Conservation (phyloP, 352 stramenopile species). For the Phytophthora pistaciae region DNA sequence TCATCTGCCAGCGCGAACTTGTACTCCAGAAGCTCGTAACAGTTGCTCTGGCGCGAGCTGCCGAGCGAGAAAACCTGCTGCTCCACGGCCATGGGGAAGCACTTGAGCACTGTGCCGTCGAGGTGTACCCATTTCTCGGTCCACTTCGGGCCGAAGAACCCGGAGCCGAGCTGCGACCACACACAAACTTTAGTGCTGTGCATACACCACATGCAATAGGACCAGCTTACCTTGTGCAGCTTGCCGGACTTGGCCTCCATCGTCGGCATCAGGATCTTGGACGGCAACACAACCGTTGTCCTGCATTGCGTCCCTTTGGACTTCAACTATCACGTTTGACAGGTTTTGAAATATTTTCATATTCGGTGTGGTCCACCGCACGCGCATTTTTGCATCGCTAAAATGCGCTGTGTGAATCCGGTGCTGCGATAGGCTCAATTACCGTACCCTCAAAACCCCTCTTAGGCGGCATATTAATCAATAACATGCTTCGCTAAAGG, state of each 20-base stretch:
- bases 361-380: constrained; percentile 7
- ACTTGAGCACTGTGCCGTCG: constrained; percentile 76
- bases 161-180: constrained; percentile 48
- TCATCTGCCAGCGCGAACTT: constrained; percentile 55
- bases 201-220: not conserved
- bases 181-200: not conserved
- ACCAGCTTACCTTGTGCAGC: constrained; percentile 58
- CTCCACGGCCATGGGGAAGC: constrained; percentile 76
- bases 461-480: not conserved
- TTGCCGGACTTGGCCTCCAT: constrained; percentile 76
- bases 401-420: constrained; percentile 27
- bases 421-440: constrained; percentile 16
- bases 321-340: constrained; percentile 29
- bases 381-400: constrained; percentile 19
- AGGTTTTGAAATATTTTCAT: constrained; percentile 4
- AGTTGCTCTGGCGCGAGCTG: constrained; percentile 54
- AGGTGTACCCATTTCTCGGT: constrained; percentile 86
- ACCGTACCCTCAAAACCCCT: not conserved
- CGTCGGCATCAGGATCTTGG: constrained; percentile 24
- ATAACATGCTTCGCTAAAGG: not conserved
- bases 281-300: not conserved
- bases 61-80: constrained; percentile 66
- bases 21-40: constrained; percentile 59
- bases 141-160: constrained; percentile 78
- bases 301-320: constrained; percentile 7